Percentiles rank a stretch among this genome's conserved stretches.
These are phyloP conservation scores for Diaporthe destruens DNA, from an alignment of 2,329 filamentous ascomycete genomes.

Conservation along the genomic window DNA sequence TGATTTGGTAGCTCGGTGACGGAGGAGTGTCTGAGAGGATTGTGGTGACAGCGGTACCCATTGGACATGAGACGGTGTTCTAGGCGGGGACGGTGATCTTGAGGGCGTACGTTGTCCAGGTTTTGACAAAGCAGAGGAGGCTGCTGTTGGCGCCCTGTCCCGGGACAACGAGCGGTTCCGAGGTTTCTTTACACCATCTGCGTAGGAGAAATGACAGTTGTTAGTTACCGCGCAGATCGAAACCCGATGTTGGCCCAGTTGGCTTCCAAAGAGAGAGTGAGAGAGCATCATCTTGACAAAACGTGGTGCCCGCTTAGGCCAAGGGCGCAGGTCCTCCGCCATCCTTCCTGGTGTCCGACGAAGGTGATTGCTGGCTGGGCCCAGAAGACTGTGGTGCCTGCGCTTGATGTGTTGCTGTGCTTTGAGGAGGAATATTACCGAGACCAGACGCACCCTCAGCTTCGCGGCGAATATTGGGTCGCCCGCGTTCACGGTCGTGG, in stretches of 20 bases:
- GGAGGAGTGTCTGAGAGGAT: constrained; percentile 59
- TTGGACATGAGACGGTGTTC: constrained; percentile 39
- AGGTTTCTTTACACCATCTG: constrained; percentile 41
- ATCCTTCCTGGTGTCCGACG: constrained; percentile 19
- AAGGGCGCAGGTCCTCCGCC: not conserved
- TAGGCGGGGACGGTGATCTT: constrained; percentile 56
- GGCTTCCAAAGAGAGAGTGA: not conserved
- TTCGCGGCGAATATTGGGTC: constrained; percentile 22
- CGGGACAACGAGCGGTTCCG: constrained; percentile 16
- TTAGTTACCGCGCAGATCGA: constrained; percentile 25
- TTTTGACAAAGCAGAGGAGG: constrained; percentile 12
- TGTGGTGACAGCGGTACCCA: constrained; percentile 65
- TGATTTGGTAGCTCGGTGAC: constrained; percentile 50
- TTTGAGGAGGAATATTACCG: constrained; percentile 33
- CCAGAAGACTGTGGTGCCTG: not conserved
- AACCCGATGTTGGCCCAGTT: not conserved
- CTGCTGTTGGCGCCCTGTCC: constrained; percentile 21
- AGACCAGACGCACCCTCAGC: constrained; percentile 40
- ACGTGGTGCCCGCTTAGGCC: constrained; percentile 16
- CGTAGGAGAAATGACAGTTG: constrained; percentile 4
- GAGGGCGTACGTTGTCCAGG: constrained; percentile 38
- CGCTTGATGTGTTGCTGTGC: constrained; percentile 7
- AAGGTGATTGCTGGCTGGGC: not conserved
- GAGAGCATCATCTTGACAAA: not conserved
- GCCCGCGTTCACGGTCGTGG: constrained; percentile 11